Evolutionary conservation across 441 rosid genomes (phyloP).

Genomic region (Croton laevigatus): DNA sequence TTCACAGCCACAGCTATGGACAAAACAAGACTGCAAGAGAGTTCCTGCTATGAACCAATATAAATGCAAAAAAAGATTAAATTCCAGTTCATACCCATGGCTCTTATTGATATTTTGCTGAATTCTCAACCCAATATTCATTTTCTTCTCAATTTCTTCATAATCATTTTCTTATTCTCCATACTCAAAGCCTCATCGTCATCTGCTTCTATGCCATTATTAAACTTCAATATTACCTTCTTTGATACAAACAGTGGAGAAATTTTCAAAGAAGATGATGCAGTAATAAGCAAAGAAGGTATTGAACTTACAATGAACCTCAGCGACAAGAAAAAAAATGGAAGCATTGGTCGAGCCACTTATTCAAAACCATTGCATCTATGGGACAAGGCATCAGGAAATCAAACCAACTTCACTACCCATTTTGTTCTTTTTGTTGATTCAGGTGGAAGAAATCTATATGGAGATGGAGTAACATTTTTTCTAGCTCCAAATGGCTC

Average conservation of each 20-base stretch:
- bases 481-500: slow-evolving; percentile 31
- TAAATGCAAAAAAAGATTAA: background rate
- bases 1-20: background rate
- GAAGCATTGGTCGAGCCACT: slow-evolving; percentile 12
- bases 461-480: slow-evolving; percentile 33
- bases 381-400: slow-evolving; percentile 26
- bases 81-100: background rate
- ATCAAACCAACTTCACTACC: slow-evolving; percentile 29
- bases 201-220: background rate
- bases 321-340: fast-evolving
- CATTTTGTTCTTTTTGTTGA: slow-evolving; percentile 29
- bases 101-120: background rate
- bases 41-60: background rate
- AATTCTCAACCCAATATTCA: background rate
- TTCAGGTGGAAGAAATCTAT: background rate
- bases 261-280: background rate
- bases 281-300: background rate
- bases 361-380: slow-evolving; percentile 22
- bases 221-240: slow-evolving; percentile 2
- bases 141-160: background rate
- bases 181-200: background rate
- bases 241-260: background rate
- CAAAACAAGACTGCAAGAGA: background rate
- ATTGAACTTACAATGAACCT: slow-evolving; percentile 6
- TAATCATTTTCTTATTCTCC: background rate